Conservation (phyloP, 129 eudicot species). For the Dittrichia graveolens region DNA sequence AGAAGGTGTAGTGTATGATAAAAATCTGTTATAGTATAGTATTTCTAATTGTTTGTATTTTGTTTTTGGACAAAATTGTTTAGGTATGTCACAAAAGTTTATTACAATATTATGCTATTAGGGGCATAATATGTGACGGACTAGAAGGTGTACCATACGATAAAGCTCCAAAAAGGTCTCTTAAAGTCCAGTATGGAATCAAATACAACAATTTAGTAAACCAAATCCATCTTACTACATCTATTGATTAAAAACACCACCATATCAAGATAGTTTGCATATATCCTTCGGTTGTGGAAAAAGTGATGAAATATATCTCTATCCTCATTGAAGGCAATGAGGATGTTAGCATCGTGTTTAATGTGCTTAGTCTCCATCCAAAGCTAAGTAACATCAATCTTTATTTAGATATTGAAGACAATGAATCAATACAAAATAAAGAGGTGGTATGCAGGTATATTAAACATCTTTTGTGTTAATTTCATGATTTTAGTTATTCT, state of each 20-base stretch:
- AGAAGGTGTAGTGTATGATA: too few relatives aligned
- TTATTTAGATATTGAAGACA: too few relatives aligned
- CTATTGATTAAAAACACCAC: not conserved
- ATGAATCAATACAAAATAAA: not conserved
- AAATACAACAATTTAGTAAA: not conserved
- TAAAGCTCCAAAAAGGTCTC: conserved; percentile 1
- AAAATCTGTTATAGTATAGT: too few relatives aligned
- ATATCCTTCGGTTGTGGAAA: conserved; percentile 16
- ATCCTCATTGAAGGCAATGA: conserved; percentile 1
- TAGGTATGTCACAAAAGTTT: too few relatives aligned
- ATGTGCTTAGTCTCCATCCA: conserved; percentile 1
- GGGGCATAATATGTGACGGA: conserved; percentile 13
- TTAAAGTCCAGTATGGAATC: not conserved
- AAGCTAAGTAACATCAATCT: conserved; percentile 7
- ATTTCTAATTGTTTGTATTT: too few relatives aligned
- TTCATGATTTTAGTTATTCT: not conserved
- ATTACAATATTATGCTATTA: not conserved
- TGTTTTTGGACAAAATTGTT: too few relatives aligned
- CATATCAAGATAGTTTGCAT: conserved; percentile 5
- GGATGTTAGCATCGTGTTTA: conserved; percentile 19
- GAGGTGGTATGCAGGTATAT: not conserved
- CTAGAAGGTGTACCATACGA: conserved; percentile 10
- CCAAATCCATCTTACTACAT: not conserved
- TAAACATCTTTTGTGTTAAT: not conserved
- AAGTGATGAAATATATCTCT: conserved; percentile 16